A percentile compares a stretch with the other conserved stretches of the same genome.
These are phyloP conservation scores for Pichia inconspicua DNA, from an alignment of 1,139 yeast genomes.

Conservation along the genomic window DNA sequence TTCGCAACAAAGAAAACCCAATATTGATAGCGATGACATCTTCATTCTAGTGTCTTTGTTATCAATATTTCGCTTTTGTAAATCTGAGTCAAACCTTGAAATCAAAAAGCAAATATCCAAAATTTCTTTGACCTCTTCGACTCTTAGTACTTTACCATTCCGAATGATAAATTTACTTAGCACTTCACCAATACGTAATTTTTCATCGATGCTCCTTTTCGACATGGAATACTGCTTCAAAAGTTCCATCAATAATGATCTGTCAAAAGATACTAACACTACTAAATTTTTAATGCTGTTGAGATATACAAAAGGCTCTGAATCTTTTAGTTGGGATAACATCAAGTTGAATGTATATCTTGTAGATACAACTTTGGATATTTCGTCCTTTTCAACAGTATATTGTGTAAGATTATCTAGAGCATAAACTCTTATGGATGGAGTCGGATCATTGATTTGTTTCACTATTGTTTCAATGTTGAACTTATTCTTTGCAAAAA, in stretches of 20 bases:
- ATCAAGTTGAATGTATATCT: conserved; percentile 52
- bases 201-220: conserved; percentile 44
- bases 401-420: conserved; percentile 56
- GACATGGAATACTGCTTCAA: conserved; percentile 18
- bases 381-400: conserved; percentile 33
- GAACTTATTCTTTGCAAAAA: not conserved
- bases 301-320: conserved; percentile 80
- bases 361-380: conserved; percentile 40
- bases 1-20: conserved; percentile 56
- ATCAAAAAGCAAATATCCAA: conserved; percentile 34
- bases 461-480: conserved; percentile 48
- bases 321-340: conserved; percentile 58
- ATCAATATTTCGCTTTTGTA: conserved; percentile 26
- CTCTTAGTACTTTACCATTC: conserved; percentile 38
- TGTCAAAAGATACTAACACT: conserved; percentile 37
- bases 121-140: conserved; percentile 27
- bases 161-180: conserved; percentile 48
- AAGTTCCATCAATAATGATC: conserved; percentile 29
- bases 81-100: conserved; percentile 24
- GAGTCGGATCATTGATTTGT: conserved; percentile 66
- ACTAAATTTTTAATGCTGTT: conserved; percentile 77
- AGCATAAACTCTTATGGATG: conserved; percentile 86
- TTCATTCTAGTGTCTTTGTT: conserved; percentile 52
- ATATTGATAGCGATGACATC: conserved; percentile 78
- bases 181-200: conserved; percentile 76